phyloP scores from a whole-genome alignment of 768 basidiomycete genomes.

The Leccinum broughii region DNA sequence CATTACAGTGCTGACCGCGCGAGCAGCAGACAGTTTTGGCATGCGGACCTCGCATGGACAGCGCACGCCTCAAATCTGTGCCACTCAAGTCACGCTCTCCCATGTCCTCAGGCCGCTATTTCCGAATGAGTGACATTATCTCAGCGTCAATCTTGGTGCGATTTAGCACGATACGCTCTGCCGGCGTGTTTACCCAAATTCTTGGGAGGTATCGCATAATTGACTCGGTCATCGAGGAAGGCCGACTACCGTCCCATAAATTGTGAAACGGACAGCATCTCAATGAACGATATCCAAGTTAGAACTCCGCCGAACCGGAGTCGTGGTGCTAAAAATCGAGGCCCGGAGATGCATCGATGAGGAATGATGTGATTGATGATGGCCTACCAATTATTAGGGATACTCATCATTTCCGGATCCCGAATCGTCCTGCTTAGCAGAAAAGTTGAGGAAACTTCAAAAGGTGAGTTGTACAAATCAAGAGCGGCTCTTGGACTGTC shows the following conservation, averaged over 20 bases:
- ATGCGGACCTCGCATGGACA: conserved; percentile 12
- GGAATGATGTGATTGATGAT: not conserved
- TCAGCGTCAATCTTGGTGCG: conserved; percentile 18
- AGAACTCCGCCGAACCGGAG: conserved; percentile 4
- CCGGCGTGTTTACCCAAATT: not conserved
- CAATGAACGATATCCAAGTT: not conserved
- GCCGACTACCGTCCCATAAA: conserved; percentile 3
- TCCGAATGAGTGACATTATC: conserved; percentile 9
- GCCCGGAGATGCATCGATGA: not conserved
- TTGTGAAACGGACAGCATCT: conserved; percentile 5
- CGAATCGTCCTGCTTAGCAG: not conserved
- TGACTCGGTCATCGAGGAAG: conserved; percentile 4
- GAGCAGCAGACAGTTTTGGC: not conserved
- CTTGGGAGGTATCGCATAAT: not conserved
- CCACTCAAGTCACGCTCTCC: conserved; percentile 1
- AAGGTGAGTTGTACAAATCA: not conserved
- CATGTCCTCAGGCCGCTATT: not conserved
- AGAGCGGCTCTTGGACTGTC: not conserved
- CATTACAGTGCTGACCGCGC: not conserved
- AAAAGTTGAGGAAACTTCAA: not conserved
- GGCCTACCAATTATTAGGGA: not conserved
- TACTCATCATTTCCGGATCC: not conserved
- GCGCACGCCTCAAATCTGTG: conserved; percentile 1
- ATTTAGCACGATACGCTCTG: not conserved
- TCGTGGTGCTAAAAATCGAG: not conserved